These are phyloP conservation scores for Sisymbrium irio DNA, from an alignment of 345 rosid genomes.

Conservation along the genomic window DNA sequence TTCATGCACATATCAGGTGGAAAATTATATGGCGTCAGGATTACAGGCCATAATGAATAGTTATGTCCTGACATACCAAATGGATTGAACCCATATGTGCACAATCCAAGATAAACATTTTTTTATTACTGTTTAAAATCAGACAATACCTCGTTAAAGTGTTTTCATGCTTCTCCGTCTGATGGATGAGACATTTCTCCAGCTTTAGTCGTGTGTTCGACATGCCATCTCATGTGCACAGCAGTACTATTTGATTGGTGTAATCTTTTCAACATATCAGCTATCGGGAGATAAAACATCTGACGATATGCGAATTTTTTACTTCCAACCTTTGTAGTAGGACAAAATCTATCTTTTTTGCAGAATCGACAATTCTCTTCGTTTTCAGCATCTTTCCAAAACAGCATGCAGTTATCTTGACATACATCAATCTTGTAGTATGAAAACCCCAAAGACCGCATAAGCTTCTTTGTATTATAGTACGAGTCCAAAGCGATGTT, in stretches of 20 bases:
- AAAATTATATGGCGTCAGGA: not conserved
- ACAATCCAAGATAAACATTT: not conserved
- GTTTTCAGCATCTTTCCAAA: not conserved
- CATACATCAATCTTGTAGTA: not conserved
- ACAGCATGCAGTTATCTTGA: not conserved
- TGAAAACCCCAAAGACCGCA: not conserved
- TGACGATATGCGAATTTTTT: not conserved
- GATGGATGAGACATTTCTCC: not conserved
- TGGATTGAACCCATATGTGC: not conserved
- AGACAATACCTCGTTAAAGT: not conserved
- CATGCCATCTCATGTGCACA: not conserved
- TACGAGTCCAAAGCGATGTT: not conserved
- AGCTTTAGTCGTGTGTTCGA: not conserved
- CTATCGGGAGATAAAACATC: not conserved
- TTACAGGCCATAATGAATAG: not conserved
- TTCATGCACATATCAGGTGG: not conserved
- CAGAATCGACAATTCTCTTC: not conserved
- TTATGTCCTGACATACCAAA: not conserved
- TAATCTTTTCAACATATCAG: not conserved
- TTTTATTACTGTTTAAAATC: not conserved
- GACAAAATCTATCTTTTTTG: not conserved
- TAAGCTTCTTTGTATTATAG: not conserved
- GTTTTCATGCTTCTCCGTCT: not conserved
- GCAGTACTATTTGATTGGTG: not conserved
- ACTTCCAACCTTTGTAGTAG: not conserved